Evolutionary conservation across 2,329 filamentous ascomycete species (phyloP).

Genomic region (Pleurostoma richardsiae): DNA sequence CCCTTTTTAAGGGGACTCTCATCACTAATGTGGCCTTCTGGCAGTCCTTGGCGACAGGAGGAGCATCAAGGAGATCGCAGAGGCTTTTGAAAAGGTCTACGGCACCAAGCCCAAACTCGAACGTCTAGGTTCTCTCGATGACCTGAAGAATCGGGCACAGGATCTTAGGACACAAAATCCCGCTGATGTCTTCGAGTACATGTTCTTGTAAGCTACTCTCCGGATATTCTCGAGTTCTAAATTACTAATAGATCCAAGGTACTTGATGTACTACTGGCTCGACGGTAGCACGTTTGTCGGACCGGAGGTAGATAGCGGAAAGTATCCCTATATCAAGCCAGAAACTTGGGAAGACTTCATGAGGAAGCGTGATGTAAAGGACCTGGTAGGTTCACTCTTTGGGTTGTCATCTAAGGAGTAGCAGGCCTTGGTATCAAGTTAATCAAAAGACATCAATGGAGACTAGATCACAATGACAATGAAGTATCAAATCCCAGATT

Average conservation of each 20-base stretch:
- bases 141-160: conserved; percentile 20
- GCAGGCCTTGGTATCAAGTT: no score
- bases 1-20: no score
- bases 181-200: conserved; percentile 1
- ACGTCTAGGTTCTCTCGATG: conserved; percentile 17
- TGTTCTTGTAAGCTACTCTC: conserved; percentile 3
- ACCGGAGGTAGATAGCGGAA: conserved; percentile 3
- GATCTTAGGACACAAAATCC: conserved; percentile 3
- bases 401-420: no score
- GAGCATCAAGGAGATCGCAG: conserved; percentile 16
- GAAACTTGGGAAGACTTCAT: conserved; percentile 4
- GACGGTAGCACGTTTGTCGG: conserved; percentile 4
- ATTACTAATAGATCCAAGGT: conserved; percentile 2
- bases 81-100: conserved; percentile 17
- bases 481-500: no score
- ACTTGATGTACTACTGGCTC: conserved; percentile 5
- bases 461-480: no score
- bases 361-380: neutral
- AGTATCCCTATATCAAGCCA: conserved; percentile 4
- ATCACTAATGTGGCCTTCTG: neutral
- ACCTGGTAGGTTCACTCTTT: neutral
- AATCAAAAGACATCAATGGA: no score
- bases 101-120: conserved; percentile 14
- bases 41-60: conserved; percentile 28
- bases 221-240: neutral